Evolutionary conservation across 1,284 basidiomycete species (phyloP).

Genomic region (Trichosporon sp.): DNA sequence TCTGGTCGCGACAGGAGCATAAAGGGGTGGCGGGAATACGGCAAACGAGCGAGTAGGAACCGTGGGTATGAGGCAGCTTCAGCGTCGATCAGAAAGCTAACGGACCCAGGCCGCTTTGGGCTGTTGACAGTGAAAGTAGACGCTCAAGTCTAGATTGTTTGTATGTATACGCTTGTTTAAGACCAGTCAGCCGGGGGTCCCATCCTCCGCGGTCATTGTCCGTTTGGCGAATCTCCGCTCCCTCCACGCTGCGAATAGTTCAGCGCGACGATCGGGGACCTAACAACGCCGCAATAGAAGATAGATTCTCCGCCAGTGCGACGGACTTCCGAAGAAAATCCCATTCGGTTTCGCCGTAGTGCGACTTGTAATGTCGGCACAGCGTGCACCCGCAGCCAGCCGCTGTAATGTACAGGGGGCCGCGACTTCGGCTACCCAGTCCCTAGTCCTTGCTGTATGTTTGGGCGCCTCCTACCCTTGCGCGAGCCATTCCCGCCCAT

Average conservation of each 20-base stretch:
- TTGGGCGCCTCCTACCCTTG: neutral
- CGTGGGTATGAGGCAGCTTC: no score
- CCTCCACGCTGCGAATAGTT: no score
- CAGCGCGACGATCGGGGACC: no score
- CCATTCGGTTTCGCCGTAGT: neutral
- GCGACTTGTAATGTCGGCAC: neutral
- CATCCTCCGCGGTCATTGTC: no score
- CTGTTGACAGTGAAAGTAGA: neutral
- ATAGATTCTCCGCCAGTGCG: no score
- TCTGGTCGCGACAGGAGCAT: no score
- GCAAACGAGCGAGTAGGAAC: no score
- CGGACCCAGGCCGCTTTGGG: no score
- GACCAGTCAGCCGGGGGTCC: neutral
- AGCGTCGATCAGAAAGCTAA: no score
- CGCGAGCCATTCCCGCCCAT: neutral
- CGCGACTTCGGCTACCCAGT: neutral
- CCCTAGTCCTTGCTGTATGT: neutral
- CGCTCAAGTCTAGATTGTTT: neutral
- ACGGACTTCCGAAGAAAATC: neutral
- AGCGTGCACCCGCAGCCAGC: neutral
- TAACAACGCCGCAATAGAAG: no score
- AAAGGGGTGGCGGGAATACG: no score
- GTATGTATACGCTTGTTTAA: slow-evolving; percentile 8
- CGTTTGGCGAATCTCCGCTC: no score
- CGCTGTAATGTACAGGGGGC: neutral